Conservation (phyloP, 495 filamentous ascomycete species). For the Penicillium odoratum region DNA sequence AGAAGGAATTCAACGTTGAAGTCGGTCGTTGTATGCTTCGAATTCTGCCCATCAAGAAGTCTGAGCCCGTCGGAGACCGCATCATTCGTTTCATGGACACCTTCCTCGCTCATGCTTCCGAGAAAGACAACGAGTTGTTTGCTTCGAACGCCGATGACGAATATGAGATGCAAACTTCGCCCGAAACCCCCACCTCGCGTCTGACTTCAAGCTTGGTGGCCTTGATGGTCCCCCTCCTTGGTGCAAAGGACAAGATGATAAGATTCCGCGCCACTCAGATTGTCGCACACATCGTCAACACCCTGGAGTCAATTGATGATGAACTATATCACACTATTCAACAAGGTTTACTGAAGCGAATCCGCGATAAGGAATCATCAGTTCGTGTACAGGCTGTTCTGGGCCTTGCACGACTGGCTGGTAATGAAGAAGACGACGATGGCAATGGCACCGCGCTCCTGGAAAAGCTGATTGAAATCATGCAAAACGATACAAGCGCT, state of each 20-base stretch:
- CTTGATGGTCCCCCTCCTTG: slow-evolving; percentile 66
- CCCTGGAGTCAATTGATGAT: slow-evolving; percentile 84
- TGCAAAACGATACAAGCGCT: slow-evolving; percentile 92
- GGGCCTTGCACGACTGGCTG: slow-evolving; percentile 79
- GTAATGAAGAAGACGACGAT: slow-evolving; percentile 74
- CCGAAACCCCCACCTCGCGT: slow-evolving; percentile 79
- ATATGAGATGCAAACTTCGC: slow-evolving; percentile 58
- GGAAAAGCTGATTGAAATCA: slow-evolving; percentile 81
- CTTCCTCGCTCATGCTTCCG: slow-evolving; percentile 78
- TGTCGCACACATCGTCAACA: slow-evolving; percentile 84
- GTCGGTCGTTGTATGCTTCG: slow-evolving; percentile 78
- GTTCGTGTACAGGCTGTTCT: slow-evolving; percentile 93
- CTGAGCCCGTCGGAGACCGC: slow-evolving; percentile 84
- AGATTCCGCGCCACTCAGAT: slow-evolving; percentile 89
- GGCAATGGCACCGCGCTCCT: slow-evolving; percentile 63
- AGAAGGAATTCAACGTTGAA: slow-evolving; percentile 85
- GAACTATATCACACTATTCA: slow-evolving; percentile 81
- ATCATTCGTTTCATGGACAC: slow-evolving; percentile 79
- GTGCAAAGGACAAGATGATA: slow-evolving; percentile 86
- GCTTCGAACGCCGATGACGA: slow-evolving; percentile 37
- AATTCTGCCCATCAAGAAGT: slow-evolving; percentile 85
- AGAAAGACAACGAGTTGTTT: slow-evolving; percentile 65
- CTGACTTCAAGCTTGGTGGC: slow-evolving; percentile 72
- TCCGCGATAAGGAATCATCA: slow-evolving; percentile 89
- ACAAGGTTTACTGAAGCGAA: slow-evolving; percentile 73